Base-by-base conservation (phyloP, 805 yeast genomes). In the Candida lessepsii region DNA sequence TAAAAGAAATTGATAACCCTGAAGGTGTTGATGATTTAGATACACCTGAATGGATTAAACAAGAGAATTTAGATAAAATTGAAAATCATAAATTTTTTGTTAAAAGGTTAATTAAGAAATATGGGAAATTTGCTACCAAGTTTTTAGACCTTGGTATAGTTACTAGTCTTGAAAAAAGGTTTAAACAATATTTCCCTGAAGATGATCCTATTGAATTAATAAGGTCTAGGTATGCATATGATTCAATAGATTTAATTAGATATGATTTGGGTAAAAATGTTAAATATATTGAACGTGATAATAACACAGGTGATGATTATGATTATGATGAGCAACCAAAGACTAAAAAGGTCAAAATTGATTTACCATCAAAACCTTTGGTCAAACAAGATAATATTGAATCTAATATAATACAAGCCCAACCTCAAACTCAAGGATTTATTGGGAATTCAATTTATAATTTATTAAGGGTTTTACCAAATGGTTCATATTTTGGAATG, bases 71-170 rank as follows among this genome's bases (percentile, higher is more conserved):
- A 3, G 51, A 49, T 24, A 54, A 51, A 8, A 51, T 64, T 19
- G 44, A 50, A 13, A 40, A 45, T 21, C 56, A 60, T 29, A 57
- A 65, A 37, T 36, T 37, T 13, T 55, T 49, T 35, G 49, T 68
- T 40, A 59, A 57, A 39, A 57, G 52, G 33, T 54, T 70, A 30
- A 58, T 64, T 38, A 62, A 57, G 34, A 58, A 72, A 32, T 86
- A 83, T 61, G 73, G 86, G 35, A 67, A 73, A 36, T 83, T 81
- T 55, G 95, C 90, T 47, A 70, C 83, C 2, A 74, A 73, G 39
- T 81, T 76, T 54, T 86, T 91, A 25, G 89, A 83, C 49, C 60
- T 86, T 16, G 74, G 76, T 32, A 83, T 86, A 10, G 80, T 89
- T 5, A 65, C 73, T 35, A 71, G 77, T 36, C 71, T 91, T 33